Evolutionary conservation across 2,329 filamentous ascomycete species (phyloP).

Genomic region (Alternaria panax): DNA sequence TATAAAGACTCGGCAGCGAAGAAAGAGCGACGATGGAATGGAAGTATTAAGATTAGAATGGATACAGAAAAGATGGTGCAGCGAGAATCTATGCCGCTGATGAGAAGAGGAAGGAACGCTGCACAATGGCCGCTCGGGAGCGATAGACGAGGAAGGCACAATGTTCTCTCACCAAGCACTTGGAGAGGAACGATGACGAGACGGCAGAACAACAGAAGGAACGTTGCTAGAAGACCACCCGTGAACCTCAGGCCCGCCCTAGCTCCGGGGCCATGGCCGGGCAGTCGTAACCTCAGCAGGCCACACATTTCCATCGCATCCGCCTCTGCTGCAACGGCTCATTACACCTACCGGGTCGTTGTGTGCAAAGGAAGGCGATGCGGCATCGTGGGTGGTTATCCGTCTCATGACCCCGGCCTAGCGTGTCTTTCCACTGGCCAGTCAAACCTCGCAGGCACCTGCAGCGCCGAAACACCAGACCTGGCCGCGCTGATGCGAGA

Average conservation of each 20-base stretch:
- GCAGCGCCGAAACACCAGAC: constrained; percentile 22
- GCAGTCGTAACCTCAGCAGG: constrained; percentile 19
- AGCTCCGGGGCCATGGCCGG: constrained; percentile 13
- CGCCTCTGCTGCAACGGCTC: constrained; percentile 21
- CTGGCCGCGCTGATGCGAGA: constrained; percentile 20
- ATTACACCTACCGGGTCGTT: constrained; percentile 30
- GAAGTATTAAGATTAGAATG: constrained; percentile 18
- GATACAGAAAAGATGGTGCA: constrained; percentile 16
- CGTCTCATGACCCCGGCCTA: constrained; percentile 31
- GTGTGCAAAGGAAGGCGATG: constrained; percentile 33
- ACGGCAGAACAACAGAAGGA: constrained; percentile 16
- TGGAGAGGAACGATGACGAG: constrained; percentile 20
- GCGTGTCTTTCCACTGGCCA: constrained; percentile 27
- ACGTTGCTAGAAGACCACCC: constrained; percentile 18
- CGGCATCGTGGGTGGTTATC: constrained; percentile 41
- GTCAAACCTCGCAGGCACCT: constrained; percentile 25
- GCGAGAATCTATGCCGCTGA: constrained; percentile 5
- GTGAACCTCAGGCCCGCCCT: not conserved
- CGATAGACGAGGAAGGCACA: constrained; percentile 30
- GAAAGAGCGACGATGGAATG: not conserved
- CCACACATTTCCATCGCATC: constrained; percentile 21
- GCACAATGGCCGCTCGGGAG: constrained; percentile 1
- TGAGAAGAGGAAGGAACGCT: constrained; percentile 19
- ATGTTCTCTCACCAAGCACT: constrained; percentile 14
- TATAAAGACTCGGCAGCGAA: constrained; percentile 9